Conservation (phyloP, 148 eudicot species). For the Fagopyrum homotropicum region DNA sequence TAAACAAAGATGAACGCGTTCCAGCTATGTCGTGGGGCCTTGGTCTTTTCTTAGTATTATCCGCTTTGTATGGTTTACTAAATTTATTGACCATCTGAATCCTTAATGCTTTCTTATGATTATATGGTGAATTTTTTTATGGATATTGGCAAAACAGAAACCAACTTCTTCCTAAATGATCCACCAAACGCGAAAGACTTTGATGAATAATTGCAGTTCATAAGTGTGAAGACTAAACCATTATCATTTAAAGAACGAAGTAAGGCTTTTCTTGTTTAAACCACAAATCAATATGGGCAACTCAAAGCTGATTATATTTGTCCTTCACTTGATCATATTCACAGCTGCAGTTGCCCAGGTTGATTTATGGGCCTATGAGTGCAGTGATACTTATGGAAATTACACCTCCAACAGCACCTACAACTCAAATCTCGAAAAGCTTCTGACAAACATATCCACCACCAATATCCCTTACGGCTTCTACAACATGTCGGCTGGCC, state of each 20-base stretch:
- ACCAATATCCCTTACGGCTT: conserved; percentile 29
- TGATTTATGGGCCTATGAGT: neutral
- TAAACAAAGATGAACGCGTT: too few species aligned
- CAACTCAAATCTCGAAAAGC: conserved; percentile 17
- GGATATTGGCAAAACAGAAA: too few species aligned
- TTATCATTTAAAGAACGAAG: neutral
- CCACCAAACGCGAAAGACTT: too few species aligned
- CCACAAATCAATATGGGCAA: neutral
- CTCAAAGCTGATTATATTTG: neutral
- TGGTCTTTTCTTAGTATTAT: too few species aligned
- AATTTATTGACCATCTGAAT: too few species aligned
- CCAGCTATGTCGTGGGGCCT: too few species aligned
- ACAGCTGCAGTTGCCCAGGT: conserved; percentile 14
- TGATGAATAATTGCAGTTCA: too few species aligned
- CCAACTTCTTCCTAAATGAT: too few species aligned
- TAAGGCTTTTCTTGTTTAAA: neutral
- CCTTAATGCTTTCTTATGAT: too few species aligned
- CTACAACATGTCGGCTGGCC: conserved; percentile 28
- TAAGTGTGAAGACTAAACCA: too few species aligned
- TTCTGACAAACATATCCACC: conserved; percentile 18
- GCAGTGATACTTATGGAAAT: neutral
- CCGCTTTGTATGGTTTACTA: too few species aligned
- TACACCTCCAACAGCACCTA: conserved; percentile 26
- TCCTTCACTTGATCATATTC: neutral
- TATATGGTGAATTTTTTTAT: too few species aligned